A percentile compares a stretch with the other conserved stretches of the same genome.
phyloP scores from a whole-genome alignment of 768 basidiomycete genomes.

The Pulveroboletus ravenelii region DNA sequence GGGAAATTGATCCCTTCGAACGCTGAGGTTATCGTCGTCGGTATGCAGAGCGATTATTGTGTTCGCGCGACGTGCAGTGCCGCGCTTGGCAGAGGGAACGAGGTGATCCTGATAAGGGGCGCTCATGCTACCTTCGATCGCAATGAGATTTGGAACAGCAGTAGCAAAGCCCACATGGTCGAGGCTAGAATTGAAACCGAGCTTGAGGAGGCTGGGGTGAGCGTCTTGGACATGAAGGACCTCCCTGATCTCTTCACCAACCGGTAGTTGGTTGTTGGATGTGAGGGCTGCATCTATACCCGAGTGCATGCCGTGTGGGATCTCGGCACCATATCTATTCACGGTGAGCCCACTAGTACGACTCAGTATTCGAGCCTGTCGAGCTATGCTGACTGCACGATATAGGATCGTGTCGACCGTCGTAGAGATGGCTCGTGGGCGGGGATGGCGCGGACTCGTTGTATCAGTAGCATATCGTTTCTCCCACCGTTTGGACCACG shows the following conservation, averaged over 20 bases:
- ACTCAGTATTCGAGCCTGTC: neutral
- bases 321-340: neutral
- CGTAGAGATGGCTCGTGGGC: neutral
- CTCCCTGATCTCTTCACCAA: slow-evolving; percentile 54
- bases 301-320: neutral
- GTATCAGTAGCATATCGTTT: neutral
- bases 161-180: slow-evolving; percentile 46
- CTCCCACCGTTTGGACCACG: too few relatives aligned
- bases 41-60: slow-evolving; percentile 65
- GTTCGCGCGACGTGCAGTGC: slow-evolving; percentile 54
- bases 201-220: slow-evolving; percentile 65
- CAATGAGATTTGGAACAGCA: slow-evolving; percentile 56
- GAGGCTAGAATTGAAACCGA: slow-evolving; percentile 60
- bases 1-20: slow-evolving; percentile 44
- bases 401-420: neutral
- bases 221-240: slow-evolving; percentile 63
- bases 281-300: neutral
- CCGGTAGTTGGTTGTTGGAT: slow-evolving; percentile 33
- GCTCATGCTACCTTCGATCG: slow-evolving; percentile 69
- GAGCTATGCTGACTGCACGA: neutral
- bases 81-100: slow-evolving; percentile 60
- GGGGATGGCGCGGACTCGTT: neutral
- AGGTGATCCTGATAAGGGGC: slow-evolving; percentile 56
- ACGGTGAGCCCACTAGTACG: slow-evolving; percentile 8
- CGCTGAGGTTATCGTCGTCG: slow-evolving; percentile 62